Evolutionary conservation across 768 basidiomycete species (phyloP), one percentile per base, ranked within the genome.

Genomic region (Serendipita vermifera): DNA sequence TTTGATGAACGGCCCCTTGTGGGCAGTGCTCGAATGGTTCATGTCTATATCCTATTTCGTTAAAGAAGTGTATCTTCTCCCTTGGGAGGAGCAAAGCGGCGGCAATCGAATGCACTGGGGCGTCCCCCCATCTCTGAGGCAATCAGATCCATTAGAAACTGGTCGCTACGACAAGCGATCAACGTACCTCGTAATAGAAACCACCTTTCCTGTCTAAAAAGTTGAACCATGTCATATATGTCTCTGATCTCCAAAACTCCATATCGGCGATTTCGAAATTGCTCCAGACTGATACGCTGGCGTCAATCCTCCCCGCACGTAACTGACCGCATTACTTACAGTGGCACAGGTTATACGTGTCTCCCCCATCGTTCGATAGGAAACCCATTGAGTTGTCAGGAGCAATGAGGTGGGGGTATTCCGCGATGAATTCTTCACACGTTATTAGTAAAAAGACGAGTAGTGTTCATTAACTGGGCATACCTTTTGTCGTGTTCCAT

Each of bases 61-160:
- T 70, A 68, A 86, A 87, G 71, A 81, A 87, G 63, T 86, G 82
- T 35, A 87, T 75, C 67, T 80, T 75, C 57, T 79, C 74, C 58
- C 75, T 76, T 40, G 65, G 67, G 17, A 71, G 67, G 64, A 78
- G 75, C 15, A 78, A 65, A 3, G 73, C 70, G 15, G 73, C 73
- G 2, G 71, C 78, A 59, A 79, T 76, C 32, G 73, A 74, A 63
- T 75, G 74, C 20, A 75, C 72, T 5, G 73, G 74, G 0, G 72
- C 74, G 62, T 77, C 78, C 38, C 73, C 72, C 68, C 68, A 71
- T 20, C 69, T 64, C 65, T 66, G n/a, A 33, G 29, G 11, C 26
- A 17, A 35, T 31, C n/a, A 26, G 3, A 2, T 38, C 15, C 14
- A 33, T n/a, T 5, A 36, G 2, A 11, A 29, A 11, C 14, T n/a